A percentile compares a stretch with the other conserved stretches of the same genome.
Conservation (phyloP, 2,329 filamentous ascomycete genomes). For the Monosporascus sp. region DNA sequence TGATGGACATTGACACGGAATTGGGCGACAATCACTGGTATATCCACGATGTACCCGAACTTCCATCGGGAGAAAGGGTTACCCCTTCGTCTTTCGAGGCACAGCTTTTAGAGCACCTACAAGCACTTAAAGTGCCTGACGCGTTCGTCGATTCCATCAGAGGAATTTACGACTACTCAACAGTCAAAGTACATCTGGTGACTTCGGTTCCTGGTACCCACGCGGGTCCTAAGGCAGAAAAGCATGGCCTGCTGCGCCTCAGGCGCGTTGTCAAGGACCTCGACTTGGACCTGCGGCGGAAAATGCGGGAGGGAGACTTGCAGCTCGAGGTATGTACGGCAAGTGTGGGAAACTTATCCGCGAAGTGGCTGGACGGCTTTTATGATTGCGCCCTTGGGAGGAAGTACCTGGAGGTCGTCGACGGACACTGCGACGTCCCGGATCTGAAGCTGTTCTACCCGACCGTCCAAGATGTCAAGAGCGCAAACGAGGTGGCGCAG, state of each 20-base stretch:
- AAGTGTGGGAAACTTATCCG: slow-evolving; percentile 15
- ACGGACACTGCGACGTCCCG: slow-evolving; percentile 5
- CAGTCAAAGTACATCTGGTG: slow-evolving; percentile 16
- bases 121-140: slow-evolving; percentile 12
- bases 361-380: slow-evolving; percentile 18
- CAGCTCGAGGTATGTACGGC: slow-evolving; percentile 18
- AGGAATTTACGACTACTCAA: slow-evolving; percentile 18
- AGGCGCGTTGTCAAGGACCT: slow-evolving; percentile 10
- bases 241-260: slow-evolving; percentile 18
- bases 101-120: slow-evolving; percentile 13
- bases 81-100: slow-evolving; percentile 11
- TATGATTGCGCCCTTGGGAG: slow-evolving; percentile 16
- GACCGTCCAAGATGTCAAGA: slow-evolving; percentile 13
- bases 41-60: slow-evolving; percentile 20
- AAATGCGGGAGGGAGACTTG: slow-evolving; percentile 8
- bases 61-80: background rate
- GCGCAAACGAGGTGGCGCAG: slow-evolving; percentile 8
- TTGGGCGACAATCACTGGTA: slow-evolving; percentile 23
- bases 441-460: slow-evolving; percentile 18
- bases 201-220: slow-evolving; percentile 16
- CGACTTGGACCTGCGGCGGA: slow-evolving; percentile 5
- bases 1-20: slow-evolving; percentile 20
- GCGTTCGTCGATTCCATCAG: slow-evolving; percentile 15
- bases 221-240: slow-evolving; percentile 13
- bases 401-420: slow-evolving; percentile 3